These are phyloP conservation scores for Annulohypoxylon maeteangense DNA, from an alignment of 495 filamentous ascomycete species.

Conservation along the genomic window DNA sequence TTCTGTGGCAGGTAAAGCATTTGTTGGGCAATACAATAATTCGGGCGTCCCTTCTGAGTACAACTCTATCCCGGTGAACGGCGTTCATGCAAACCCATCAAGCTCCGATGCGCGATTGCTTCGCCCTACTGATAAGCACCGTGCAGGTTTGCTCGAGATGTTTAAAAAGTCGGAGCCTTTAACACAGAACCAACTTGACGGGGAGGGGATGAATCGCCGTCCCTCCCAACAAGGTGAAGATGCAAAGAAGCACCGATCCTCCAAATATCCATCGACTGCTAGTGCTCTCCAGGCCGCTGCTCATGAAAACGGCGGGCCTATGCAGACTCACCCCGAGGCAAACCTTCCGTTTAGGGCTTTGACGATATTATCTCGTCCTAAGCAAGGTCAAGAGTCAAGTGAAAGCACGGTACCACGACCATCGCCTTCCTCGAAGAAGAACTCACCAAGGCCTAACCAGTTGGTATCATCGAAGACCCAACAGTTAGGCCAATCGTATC, in stretches of 20 bases:
- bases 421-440: conserved; percentile 35
- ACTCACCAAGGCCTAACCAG: conserved; percentile 37
- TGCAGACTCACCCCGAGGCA: conserved; percentile 52
- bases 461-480: conserved; percentile 27
- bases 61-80: conserved; percentile 13
- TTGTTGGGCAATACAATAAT: conserved; percentile 36
- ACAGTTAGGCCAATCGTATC: conserved; percentile 40
- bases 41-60: conserved; percentile 15
- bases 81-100: conserved; percentile 17
- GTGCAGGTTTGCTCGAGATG: conserved; percentile 58
- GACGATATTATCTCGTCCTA: conserved; percentile 53
- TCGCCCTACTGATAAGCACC: conserved; percentile 57
- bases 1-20: conserved; percentile 31
- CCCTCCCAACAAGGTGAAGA: conserved; percentile 21
- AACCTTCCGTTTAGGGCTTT: conserved; percentile 56
- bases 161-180: conserved; percentile 55
- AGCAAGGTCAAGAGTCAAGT: conserved; percentile 28
- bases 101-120: conserved; percentile 24
- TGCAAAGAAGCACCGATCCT: conserved; percentile 29
- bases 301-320: conserved; percentile 45
- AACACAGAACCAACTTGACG: conserved; percentile 36
- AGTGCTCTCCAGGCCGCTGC: conserved; percentile 43
- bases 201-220: conserved; percentile 14
- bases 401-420: conserved; percentile 25
- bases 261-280: conserved; percentile 35